phyloP scores from a whole-genome alignment of 129 eudicot genomes.

The carrot (Daucus carota) region DNA sequence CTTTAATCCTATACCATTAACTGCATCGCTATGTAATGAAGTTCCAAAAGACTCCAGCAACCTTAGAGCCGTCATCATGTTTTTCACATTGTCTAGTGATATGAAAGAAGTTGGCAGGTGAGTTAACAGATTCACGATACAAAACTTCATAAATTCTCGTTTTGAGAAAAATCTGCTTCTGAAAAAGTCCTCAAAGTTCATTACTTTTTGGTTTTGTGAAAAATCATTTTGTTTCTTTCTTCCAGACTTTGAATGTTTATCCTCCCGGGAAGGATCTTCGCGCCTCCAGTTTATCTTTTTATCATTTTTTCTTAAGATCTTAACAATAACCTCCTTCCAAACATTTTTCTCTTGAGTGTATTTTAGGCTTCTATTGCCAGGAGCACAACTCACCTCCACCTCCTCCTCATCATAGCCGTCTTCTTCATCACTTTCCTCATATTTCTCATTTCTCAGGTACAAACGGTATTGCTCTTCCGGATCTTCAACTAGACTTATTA shows the following conservation, averaged over 20 bases:
- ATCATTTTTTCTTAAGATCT: neutral
- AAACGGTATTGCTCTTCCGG: conserved; percentile 23
- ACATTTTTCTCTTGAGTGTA: neutral
- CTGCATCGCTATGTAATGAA: conserved; percentile 6
- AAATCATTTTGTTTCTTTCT: neutral
- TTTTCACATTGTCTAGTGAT: neutral
- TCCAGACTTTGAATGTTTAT: neutral
- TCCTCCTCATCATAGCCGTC: neutral
- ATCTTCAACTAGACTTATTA: conserved; percentile 41
- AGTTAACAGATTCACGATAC: neutral
- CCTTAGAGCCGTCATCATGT: conserved; percentile 20
- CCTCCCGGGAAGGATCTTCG: neutral
- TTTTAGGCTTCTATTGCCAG: neutral
- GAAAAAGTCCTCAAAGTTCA: conserved; percentile 3
- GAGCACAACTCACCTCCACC: neutral
- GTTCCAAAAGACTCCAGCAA: conserved; percentile 22
- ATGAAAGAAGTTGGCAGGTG: conserved; percentile 5
- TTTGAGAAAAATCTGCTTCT: neutral
- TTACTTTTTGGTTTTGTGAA: neutral
- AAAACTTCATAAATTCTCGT: neutral
- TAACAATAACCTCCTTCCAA: neutral
- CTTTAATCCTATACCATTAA: conserved; percentile 14
- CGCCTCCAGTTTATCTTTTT: neutral
- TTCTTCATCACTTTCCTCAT: conserved; percentile 6
- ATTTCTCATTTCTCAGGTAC: conserved; percentile 15